Conservation (phyloP, 352 stramenopile genomes). For the Globisporangium sylvaticum region DNA sequence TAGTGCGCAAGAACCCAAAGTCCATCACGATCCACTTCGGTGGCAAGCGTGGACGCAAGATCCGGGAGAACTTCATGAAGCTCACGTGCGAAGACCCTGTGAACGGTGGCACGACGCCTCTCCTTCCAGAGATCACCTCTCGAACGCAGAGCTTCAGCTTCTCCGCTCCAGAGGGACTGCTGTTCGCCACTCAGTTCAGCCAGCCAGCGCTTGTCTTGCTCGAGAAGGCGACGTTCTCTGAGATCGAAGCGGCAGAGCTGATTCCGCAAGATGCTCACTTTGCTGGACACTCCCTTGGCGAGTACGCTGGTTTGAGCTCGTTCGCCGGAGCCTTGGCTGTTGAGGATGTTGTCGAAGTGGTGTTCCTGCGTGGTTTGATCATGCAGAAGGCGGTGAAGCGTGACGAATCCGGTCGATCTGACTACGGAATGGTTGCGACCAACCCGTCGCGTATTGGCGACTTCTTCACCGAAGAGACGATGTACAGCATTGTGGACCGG, state of each 20-base stretch:
- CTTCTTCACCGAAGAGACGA: constrained; percentile 62
- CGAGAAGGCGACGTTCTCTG: constrained; percentile 83
- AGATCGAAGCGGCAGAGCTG: constrained; percentile 66
- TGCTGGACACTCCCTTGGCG: constrained; percentile 85
- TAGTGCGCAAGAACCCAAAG: constrained; percentile 84
- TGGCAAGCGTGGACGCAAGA: constrained; percentile 66
- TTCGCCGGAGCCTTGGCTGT: constrained; percentile 69
- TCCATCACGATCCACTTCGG: constrained; percentile 86
- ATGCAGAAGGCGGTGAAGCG: constrained; percentile 61
- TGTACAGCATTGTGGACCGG: constrained; percentile 69
- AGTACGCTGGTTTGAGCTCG: constrained; percentile 81
- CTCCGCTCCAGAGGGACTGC: constrained; percentile 59
- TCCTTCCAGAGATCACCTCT: constrained; percentile 80
- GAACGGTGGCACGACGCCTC: constrained; percentile 43
- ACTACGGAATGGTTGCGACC: constrained; percentile 86
- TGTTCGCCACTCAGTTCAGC: constrained; percentile 87
- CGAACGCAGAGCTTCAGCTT: constrained; percentile 85
- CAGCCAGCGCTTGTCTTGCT: constrained; percentile 79
- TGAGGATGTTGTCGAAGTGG: constrained; percentile 74
- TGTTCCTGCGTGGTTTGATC: constrained; percentile 78
- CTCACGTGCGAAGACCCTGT: constrained; percentile 61
- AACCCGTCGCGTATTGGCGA: constrained; percentile 75
- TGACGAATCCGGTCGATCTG: constrained; percentile 57
- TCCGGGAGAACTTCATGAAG: constrained; percentile 86
- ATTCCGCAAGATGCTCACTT: constrained; percentile 77